Evolutionary conservation across 331 rosid genomes (phyloP).

Genomic region (Stylosanthes scabra): DNA sequence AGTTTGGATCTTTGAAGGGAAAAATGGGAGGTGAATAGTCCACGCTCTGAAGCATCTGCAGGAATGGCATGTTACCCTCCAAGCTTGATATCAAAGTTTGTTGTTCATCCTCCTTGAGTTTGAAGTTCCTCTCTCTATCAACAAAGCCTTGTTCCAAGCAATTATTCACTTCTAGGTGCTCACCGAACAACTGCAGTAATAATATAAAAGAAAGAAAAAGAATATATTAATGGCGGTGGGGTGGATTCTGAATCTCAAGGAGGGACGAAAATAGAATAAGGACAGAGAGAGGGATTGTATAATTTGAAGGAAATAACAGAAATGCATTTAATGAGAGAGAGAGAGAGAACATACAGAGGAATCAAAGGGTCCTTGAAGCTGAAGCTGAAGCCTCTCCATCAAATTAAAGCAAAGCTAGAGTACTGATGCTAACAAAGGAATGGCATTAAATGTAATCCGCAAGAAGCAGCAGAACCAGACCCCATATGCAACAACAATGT

Average conservation of each 20-base stretch:
- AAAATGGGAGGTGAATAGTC: constrained; percentile 51
- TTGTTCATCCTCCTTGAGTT: constrained; percentile 52
- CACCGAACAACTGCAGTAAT: constrained; percentile 57
- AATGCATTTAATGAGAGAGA: constrained; percentile 57
- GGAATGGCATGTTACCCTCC: constrained; percentile 67
- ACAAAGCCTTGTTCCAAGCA: constrained; percentile 52
- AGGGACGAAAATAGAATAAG: constrained; percentile 47
- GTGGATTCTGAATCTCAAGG: constrained; percentile 26
- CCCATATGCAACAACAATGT: constrained; percentile 48
- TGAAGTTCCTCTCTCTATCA: constrained; percentile 39
- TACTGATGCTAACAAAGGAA: constrained; percentile 53
- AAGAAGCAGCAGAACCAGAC: constrained; percentile 53
- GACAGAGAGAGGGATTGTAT: constrained; percentile 28
- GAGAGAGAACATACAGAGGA: constrained; percentile 62
- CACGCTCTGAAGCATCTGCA: constrained; percentile 69
- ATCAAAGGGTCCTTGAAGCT: constrained; percentile 77
- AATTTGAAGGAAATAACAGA: constrained; percentile 42
- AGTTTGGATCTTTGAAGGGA: constrained; percentile 62
- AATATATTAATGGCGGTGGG: constrained; percentile 19
- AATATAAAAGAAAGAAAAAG: constrained; percentile 3
- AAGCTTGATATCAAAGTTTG: constrained; percentile 43
- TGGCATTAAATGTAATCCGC: constrained; percentile 62
- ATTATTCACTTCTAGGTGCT: constrained; percentile 53
- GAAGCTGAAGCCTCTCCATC: constrained; percentile 63
- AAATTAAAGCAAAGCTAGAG: constrained; percentile 19